These are phyloP conservation scores for Phaffomyces antillensis DNA, from an alignment of 805 yeast species.

Conservation along the genomic window DNA sequence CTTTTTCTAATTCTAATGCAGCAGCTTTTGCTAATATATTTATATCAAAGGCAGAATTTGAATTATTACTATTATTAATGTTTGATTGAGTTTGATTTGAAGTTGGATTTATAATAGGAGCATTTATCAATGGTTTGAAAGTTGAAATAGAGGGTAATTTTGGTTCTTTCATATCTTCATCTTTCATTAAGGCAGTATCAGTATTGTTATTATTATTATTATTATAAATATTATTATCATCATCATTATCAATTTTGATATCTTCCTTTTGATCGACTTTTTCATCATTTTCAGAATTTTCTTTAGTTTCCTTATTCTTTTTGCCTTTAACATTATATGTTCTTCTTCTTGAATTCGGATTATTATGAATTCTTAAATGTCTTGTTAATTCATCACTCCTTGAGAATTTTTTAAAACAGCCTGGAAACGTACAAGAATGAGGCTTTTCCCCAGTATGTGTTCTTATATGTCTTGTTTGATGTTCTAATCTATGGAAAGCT, in stretches of 20 bases:
- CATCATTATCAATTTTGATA: not conserved
- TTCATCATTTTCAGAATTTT: not conserved
- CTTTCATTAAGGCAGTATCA: not conserved
- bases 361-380: conserved; percentile 65
- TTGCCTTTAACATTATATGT: conserved; percentile 35
- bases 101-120: conserved; percentile 1
- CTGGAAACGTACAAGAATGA: conserved; percentile 66
- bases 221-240: too few species aligned
- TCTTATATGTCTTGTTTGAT: conserved; percentile 71
- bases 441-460: conserved; percentile 83
- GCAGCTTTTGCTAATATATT: conserved; percentile 25
- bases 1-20: conserved; percentile 24
- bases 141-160: conserved; percentile 13
- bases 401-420: conserved; percentile 60
- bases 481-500: conserved; percentile 71
- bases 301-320: not conserved
- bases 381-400: conserved; percentile 71
- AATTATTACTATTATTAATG: not conserved
- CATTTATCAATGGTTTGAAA: conserved; percentile 17
- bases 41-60: conserved; percentile 21
- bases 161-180: not conserved
- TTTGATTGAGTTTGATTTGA: not conserved
- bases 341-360: conserved; percentile 62
- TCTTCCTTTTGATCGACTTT: not conserved
- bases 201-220: too few species aligned